phyloP scores from a whole-genome alignment of 1,284 basidiomycete genomes.

The Trametes versicolor region DNA sequence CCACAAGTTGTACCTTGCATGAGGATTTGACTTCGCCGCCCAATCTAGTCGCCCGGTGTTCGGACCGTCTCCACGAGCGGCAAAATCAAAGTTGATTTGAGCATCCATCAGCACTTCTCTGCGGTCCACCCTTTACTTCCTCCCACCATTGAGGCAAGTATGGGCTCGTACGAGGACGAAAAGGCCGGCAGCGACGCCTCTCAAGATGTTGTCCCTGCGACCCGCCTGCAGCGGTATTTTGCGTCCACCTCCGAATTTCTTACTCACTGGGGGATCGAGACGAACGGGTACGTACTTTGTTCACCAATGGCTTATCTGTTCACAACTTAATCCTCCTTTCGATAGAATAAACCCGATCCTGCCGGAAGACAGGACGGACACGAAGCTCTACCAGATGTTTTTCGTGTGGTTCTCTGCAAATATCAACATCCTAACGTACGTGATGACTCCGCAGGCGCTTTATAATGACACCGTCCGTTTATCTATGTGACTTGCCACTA shows the following conservation, averaged over 20 bases:
- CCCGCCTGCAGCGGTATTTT: conserved; percentile 20
- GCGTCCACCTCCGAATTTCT: conserved; percentile 38
- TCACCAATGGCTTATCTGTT: not conserved
- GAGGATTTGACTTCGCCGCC: not conserved
- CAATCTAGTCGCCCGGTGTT: not conserved
- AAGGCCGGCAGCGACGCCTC: conserved; percentile 20
- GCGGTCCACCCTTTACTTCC: not conserved
- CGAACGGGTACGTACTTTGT: conserved; percentile 39
- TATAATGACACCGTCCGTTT: not conserved
- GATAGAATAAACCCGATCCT: conserved; percentile 48
- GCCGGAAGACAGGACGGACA: conserved; percentile 46
- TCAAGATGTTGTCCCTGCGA: conserved; percentile 2
- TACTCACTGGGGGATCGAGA: conserved; percentile 43
- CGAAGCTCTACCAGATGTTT: conserved; percentile 50
- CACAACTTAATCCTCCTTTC: not conserved
- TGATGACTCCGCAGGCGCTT: conserved; percentile 6
- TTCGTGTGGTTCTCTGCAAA: conserved; percentile 59
- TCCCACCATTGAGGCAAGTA: not conserved
- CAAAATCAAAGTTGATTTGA: not conserved
- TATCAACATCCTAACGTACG: conserved; percentile 65
- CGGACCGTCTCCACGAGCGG: not conserved
- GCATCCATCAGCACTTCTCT: conserved; percentile 2
- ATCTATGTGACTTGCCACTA: conserved; percentile 32
- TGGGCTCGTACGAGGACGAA: conserved; percentile 24
- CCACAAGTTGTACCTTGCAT: not conserved